A percentile compares a stretch with the other conserved stretches of the same genome.
Evolutionary conservation across 371 early-diverging fungal genomes (phyloP).

Genomic region (Zopfochytrium polystomum): DNA sequence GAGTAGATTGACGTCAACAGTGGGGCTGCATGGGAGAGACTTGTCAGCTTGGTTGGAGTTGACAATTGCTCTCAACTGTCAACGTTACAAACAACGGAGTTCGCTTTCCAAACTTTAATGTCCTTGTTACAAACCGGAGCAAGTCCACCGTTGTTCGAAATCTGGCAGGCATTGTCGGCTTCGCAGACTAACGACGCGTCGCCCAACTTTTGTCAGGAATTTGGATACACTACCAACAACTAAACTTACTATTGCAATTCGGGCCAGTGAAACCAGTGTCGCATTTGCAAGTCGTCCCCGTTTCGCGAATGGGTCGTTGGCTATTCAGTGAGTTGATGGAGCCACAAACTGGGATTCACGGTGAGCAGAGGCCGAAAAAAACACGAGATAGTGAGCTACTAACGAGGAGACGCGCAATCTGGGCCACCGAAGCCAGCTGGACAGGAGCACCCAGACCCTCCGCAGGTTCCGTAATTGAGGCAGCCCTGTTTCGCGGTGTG

Average conservation of each 20-base stretch:
- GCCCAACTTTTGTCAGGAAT: background rate
- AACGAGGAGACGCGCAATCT: slow-evolving; percentile 69
- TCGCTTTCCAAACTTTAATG: slow-evolving; percentile 30
- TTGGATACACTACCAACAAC: background rate
- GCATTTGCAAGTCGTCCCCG: slow-evolving; percentile 60
- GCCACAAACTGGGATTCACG: slow-evolving; percentile 20
- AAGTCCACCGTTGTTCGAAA: slow-evolving; percentile 24
- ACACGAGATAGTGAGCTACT: background rate
- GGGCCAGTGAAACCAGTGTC: slow-evolving; percentile 87
- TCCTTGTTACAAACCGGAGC: slow-evolving; percentile 30
- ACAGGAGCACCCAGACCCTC: slow-evolving; percentile 60
- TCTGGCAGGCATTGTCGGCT: slow-evolving; percentile 69
- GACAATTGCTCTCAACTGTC: slow-evolving; percentile 13
- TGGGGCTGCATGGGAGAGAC: slow-evolving; percentile 15
- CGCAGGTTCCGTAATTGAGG: slow-evolving; percentile 36
- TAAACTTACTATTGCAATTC: slow-evolving; percentile 71
- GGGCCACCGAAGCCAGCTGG: slow-evolving; percentile 87
- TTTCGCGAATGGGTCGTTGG: slow-evolving; percentile 52
- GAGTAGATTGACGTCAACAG: slow-evolving; percentile 30
- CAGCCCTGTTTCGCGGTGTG: slow-evolving; percentile 27
- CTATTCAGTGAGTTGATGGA: slow-evolving; percentile 17
- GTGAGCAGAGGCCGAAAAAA: background rate
- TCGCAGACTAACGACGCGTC: slow-evolving; percentile 62
- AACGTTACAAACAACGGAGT: slow-evolving; percentile 17
- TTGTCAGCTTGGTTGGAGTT: background rate